Base-by-base conservation (phyloP, 1,139 yeast species). In the Protomyces inouyei region DNA sequence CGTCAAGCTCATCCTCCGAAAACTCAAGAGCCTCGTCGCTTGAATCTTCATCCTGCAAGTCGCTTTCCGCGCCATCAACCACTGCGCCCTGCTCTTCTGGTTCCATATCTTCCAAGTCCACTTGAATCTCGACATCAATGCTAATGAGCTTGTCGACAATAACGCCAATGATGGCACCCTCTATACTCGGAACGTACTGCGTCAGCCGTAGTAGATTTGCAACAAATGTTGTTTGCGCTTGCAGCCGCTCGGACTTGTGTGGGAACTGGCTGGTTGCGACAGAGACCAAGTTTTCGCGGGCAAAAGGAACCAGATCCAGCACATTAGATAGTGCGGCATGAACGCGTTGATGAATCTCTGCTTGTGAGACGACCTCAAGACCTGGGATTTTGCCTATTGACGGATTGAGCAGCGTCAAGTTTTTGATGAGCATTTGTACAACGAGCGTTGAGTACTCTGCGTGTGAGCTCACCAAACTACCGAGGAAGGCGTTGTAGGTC, bases 381-480 rank as follows among this genome's bases (percentile, higher is more conserved):
- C 48, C 53, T n/a, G 64, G 66, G 16, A 64, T 16, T 3, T 46
- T 35, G 35, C 59, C 66, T 14, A 48, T 3, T 12, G 66, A 64
- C 1, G 52, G 65, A 38, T 53, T 51, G 23, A 55, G 12, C 12
- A 55, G 37, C 10, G 57, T 57, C 55, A 66, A 40, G 18, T 52
- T 55, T 52, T 57, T 69, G 10, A 61, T 64, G 16, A 65, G 55
- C 68, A 66, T 66, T 21, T 51, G 64, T 23, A 64, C 38, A 18
- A 65, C 60, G 46, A 65, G 28, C 1, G 66, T 68, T 16, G 63
- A 36, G 46, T 66, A 61, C 21, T 56, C 60, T 3, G 68, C 61
- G 38, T 66, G 68, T 3, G 68, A 68, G 48, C 65, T 61, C n/a
- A 64, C 61, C n/a, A 66, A 51, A 9, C 59, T 48, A 23, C 68